phyloP scores from a whole-genome alignment of 2,329 filamentous ascomycete genomes.

The Diaporthe vaccinii region DNA sequence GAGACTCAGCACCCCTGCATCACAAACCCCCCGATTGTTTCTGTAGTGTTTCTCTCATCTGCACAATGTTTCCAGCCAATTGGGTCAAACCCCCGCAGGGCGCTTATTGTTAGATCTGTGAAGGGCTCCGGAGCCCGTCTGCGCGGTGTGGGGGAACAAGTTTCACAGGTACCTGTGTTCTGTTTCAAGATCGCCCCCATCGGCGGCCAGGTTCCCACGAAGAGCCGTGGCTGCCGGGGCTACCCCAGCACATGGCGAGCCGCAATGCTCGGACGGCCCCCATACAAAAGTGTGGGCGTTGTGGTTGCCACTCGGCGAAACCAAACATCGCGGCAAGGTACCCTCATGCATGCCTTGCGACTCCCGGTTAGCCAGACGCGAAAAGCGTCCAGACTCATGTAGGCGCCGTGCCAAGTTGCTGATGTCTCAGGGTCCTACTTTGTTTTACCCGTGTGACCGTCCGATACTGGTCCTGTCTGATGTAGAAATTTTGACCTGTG shows the following conservation, averaged over 20 bases:
- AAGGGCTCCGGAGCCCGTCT: not conserved
- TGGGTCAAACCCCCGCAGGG: slow-evolving; percentile 14
- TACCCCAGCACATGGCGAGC: slow-evolving; percentile 6
- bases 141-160: slow-evolving; percentile 20
- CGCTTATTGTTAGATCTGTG: slow-evolving; percentile 17
- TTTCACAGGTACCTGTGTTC: slow-evolving; percentile 24
- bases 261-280: slow-evolving; percentile 20
- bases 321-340: slow-evolving; percentile 8
- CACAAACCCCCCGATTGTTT: slow-evolving; percentile 17
- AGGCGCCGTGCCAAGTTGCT: slow-evolving; percentile 29
- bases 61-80: slow-evolving; percentile 30
- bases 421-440: slow-evolving; percentile 21
- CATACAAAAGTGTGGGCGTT: slow-evolving; percentile 19
- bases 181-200: slow-evolving; percentile 28
- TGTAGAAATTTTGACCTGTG: slow-evolving; percentile 16
- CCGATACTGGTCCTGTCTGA: slow-evolving; percentile 27
- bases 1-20: slow-evolving; percentile 27
- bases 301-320: slow-evolving; percentile 25
- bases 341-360: not conserved
- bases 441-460: slow-evolving; percentile 28
- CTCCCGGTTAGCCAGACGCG: not conserved
- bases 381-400: slow-evolving; percentile 21
- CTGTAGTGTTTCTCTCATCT: slow-evolving; percentile 28
- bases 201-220: slow-evolving; percentile 5
- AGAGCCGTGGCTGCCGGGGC: not conserved